These are phyloP conservation scores for Coelastrella sp. DNA, from an alignment of 139 green algal genomes.

Conservation along the genomic window DNA sequence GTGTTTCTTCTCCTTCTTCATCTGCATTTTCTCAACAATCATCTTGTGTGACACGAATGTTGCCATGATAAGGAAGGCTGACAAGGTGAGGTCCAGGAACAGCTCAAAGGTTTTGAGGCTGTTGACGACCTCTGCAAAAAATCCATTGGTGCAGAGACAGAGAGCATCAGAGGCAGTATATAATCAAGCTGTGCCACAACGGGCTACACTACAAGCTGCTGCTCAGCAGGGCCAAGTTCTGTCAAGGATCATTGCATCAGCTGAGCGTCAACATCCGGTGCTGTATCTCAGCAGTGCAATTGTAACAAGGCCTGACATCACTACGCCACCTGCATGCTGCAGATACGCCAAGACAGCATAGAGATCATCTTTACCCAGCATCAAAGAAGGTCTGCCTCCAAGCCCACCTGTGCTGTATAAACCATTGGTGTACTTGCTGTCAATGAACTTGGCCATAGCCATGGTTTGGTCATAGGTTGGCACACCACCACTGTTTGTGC, in stretches of 20 bases:
- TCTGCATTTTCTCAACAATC: conserved; percentile 48
- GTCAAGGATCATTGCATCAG: too few relatives aligned
- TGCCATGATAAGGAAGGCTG: conserved; percentile 32
- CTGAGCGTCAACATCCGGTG: too few relatives aligned
- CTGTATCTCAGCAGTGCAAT: too few relatives aligned
- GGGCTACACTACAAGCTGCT: too few relatives aligned
- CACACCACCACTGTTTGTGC: not conserved
- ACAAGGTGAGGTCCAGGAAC: conserved; percentile 31
- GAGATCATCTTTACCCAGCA: not conserved
- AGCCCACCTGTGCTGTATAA: conserved; percentile 10
- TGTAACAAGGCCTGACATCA: not conserved
- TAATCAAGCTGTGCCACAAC: too few relatives aligned
- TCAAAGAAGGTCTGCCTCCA: not conserved
- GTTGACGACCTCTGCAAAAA: not conserved
- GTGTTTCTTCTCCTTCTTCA: conserved; percentile 42
- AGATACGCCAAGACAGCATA: not conserved
- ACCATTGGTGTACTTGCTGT: not conserved
- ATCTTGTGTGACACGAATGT: conserved; percentile 31
- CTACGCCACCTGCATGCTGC: not conserved
- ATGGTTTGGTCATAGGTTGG: not conserved
- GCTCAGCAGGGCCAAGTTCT: too few relatives aligned
- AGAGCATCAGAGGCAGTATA: too few relatives aligned
- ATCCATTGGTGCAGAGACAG: not conserved
- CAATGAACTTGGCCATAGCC: not conserved
- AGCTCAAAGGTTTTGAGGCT: conserved; percentile 9